Evolutionary conservation across 345 rosid species (phyloP), one percentile per base, ranked within the genome.

Genomic region (Cochlearia excelsa): DNA sequence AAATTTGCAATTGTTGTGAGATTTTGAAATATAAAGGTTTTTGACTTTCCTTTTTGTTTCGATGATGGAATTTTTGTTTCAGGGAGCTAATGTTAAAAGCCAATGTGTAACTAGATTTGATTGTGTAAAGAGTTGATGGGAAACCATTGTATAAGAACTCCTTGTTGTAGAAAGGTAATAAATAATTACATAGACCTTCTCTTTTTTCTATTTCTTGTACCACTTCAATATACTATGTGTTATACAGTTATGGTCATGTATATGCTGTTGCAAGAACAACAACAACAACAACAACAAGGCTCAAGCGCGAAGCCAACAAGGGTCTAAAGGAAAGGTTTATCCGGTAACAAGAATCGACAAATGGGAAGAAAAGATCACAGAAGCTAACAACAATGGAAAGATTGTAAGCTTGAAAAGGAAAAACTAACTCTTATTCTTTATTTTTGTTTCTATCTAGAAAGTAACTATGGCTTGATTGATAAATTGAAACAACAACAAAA

Each of bases 301-400:
- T 55, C 66, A 47, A 26, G 49, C 46, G 43, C 40, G 69, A 30
- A 80, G 69, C 59, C 70, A 65, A 46, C 34, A 75, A 50, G 77
- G 65, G 16, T 30, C 62, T 9, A 50, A 77, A 55, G 78, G 80
- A 53, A 83, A 78, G 10, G 87, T 86, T 50, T 74, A 78, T 45
- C 66, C 69, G 4, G 63, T 86, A 47, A 73, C 76, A 57, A 77
- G 35, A 44, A 72, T 71, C 30, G 78, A 72, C 16, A 72, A 72
- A 64, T 86, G 93, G 89, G 85, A 83, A 50, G 81, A 60, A 62
- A 83, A 81, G 76, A 62, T 80, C 49, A 50, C 82, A 51, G 87
- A 86, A 73, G 81, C 89, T 54, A 80, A 64, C 44, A 77, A 48
- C 29, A 77, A 74, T 50, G 82, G 73, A 23, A 80, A 77, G 73